Evolutionary conservation across 352 stramenopile genomes (phyloP), one percentile per base, ranked within the genome.

Genomic region (Globisporangium viniferum): DNA sequence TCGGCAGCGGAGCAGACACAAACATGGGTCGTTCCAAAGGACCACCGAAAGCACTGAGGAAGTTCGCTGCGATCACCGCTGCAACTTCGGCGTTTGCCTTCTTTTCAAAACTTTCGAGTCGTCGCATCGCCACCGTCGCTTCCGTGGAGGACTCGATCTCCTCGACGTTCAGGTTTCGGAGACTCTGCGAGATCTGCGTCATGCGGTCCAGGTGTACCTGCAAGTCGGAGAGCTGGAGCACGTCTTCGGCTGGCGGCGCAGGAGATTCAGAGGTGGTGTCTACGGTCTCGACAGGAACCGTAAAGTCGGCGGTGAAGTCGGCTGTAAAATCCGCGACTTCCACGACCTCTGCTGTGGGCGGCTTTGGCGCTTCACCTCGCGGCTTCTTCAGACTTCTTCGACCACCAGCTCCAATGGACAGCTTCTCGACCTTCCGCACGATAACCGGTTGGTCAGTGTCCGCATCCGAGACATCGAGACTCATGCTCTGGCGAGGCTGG

Each of bases 201-300:
- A 92, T 92, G 39, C 81, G 82, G 60, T 92, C 81, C 20, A 92
- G 54, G 76, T 92, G 84, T 14, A 90, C 71, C 64, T 92, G 84
- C 49, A 92, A 65, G 53, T 90, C 80, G 9, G 83, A 76, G 14
- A 92, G 63, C 62, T 92, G 82, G 33, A 90, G 77, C n/a, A 46
- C 39, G 20, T 73, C 51, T 59, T 72, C 70, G 5, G 44, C 59
- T 24, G 66, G 57, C 36, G 49, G 53, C 53, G 22, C 29, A 22
- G 62, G 51, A 14, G 31, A 27, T 15, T 48, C 36, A 5, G 35
- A 14, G 29, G 36, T 8, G 39, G 62, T 48, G 27, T 73, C 65
- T 8, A 51, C 44, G 10, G 36, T 36, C 24, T 62, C 44, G 39
- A 62, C 54, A 5, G 59, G 59, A 33, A 72, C 46, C 22, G 66